Percentiles rank a stretch among this genome's conserved stretches.
Conservation (phyloP, 2,329 filamentous ascomycete species). For the Septoria linicola region DNA sequence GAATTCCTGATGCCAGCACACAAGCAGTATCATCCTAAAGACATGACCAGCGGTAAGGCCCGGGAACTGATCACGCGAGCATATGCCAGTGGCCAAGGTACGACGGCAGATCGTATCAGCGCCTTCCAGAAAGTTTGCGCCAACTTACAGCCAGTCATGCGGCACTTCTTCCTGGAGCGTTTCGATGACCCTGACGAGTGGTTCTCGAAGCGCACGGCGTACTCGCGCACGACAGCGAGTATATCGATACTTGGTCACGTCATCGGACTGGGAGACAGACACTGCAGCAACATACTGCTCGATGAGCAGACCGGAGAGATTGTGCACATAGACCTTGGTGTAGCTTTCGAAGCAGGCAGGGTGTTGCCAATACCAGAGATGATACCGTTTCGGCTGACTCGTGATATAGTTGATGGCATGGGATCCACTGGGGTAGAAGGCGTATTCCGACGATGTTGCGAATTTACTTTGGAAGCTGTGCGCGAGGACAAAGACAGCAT, state of each 20-base stretch:
- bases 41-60: constrained; percentile 73
- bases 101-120: constrained; percentile 67
- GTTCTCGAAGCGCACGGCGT: constrained; percentile 85
- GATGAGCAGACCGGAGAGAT: constrained; percentile 88
- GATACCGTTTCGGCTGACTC: constrained; percentile 89
- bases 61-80: constrained; percentile 75
- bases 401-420: constrained; percentile 96
- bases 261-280: constrained; percentile 86
- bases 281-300: constrained; percentile 94
- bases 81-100: constrained; percentile 55
- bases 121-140: constrained; percentile 77
- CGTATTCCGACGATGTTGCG: constrained; percentile 95
- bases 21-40: constrained; percentile 78
- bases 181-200: constrained; percentile 94
- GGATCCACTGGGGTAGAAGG: constrained; percentile 93
- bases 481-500: constrained; percentile 95
- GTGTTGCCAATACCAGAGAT: constrained; percentile 94
- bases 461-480: constrained; percentile 92
- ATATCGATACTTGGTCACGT: constrained; percentile 91
- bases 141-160: constrained; percentile 87
- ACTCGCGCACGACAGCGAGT: constrained; percentile 88
- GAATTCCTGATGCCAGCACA: constrained; percentile 92
- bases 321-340: constrained; percentile 93
- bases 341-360: constrained; percentile 94
- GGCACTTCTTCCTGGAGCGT: constrained; percentile 94